These are phyloP conservation scores for Fusarium sp. DNA, from an alignment of 2,329 filamentous ascomycete species.

Conservation along the genomic window DNA sequence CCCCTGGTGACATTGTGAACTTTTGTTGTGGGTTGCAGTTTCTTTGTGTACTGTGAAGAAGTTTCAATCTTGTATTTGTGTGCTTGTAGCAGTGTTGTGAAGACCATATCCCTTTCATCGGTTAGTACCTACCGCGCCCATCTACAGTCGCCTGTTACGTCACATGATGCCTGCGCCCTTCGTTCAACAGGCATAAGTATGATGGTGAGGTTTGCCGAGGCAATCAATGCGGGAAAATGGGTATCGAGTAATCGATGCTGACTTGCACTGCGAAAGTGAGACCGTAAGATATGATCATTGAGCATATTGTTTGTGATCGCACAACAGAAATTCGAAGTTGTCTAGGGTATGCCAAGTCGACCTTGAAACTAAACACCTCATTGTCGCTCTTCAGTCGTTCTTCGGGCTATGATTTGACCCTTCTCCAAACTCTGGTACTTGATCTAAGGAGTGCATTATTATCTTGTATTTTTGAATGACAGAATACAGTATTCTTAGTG, in stretches of 20 bases:
- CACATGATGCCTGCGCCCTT: constrained; percentile 35
- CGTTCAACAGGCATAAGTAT: background rate
- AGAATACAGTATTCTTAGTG: background rate
- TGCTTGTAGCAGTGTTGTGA: background rate
- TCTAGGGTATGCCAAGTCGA: constrained; percentile 4
- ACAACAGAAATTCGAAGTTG: background rate
- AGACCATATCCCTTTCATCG: background rate
- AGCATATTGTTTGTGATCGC: background rate
- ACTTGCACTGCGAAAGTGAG: background rate
- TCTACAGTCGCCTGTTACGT: background rate
- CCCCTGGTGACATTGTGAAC: constrained; percentile 37
- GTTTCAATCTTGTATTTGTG: background rate
- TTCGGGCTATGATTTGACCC: background rate
- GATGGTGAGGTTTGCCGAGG: background rate
- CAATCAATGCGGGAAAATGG: background rate
- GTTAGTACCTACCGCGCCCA: background rate
- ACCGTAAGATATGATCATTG: background rate
- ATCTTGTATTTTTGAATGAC: background rate
- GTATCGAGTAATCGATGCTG: background rate
- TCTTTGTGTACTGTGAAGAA: background rate
- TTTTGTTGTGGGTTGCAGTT: background rate
- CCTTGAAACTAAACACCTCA: background rate
- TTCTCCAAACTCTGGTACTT: background rate
- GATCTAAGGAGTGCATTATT: background rate
- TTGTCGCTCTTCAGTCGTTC: background rate